Conservation (phyloP, 2,329 filamentous ascomycete species). For the Penicillium sp. region DNA sequence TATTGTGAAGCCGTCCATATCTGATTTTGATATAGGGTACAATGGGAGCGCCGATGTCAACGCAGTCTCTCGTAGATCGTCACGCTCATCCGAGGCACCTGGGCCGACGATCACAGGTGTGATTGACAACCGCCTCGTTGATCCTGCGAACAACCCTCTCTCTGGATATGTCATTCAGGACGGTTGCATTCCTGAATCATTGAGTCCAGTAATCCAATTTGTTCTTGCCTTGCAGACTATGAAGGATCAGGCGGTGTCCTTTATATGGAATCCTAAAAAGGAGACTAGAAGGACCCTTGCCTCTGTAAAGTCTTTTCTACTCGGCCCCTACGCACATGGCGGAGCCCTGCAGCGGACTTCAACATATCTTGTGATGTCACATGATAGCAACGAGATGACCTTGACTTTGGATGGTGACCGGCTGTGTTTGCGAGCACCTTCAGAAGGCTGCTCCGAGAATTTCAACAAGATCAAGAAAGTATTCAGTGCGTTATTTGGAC, state of each 20-base stretch:
- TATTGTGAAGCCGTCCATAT: not conserved
- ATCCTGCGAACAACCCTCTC: slow-evolving; percentile 1
- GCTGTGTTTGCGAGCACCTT: not conserved
- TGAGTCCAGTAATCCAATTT: slow-evolving; percentile 10
- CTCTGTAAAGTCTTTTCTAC: slow-evolving; percentile 47
- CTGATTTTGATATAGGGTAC: slow-evolving; percentile 23
- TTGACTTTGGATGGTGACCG: not conserved
- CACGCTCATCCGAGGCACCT: not conserved
- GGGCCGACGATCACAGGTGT: slow-evolving; percentile 18
- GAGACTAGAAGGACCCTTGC: not conserved
- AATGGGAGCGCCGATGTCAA: slow-evolving; percentile 27
- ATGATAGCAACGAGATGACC: slow-evolving; percentile 45
- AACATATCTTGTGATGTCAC: slow-evolving; percentile 63
- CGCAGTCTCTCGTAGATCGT: not conserved
- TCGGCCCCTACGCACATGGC: slow-evolving; percentile 55
- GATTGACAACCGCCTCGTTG: slow-evolving; percentile 11
- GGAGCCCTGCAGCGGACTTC: slow-evolving; percentile 59
- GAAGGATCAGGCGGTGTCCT: not conserved
- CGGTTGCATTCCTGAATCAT: slow-evolving; percentile 14
- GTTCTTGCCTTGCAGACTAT: slow-evolving; percentile 10
- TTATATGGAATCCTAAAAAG: not conserved
- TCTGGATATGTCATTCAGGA: slow-evolving; percentile 18
- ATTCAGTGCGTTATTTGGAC: not conserved
- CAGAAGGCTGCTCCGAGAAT: slow-evolving; percentile 11
- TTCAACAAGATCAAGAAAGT: slow-evolving; percentile 12